These are phyloP conservation scores for Tripidium arundinaceum DNA, from an alignment of 202 grass and related monocot genomes.

Conservation along the genomic window DNA sequence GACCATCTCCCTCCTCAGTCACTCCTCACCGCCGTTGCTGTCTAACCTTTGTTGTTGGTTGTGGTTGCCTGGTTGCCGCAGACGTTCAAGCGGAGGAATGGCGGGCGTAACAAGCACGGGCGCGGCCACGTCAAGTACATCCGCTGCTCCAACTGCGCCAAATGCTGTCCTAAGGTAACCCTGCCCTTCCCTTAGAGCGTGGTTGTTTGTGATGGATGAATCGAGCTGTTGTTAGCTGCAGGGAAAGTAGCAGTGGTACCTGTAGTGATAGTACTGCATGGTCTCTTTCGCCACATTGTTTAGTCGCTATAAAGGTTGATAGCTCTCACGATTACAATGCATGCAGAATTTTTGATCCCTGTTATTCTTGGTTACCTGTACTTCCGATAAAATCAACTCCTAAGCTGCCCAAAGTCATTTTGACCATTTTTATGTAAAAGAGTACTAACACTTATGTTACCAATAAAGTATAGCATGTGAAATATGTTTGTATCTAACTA, in stretches of 20 bases:
- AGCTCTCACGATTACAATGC: no score
- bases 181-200: not conserved
- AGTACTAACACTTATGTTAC: no score
- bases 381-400: no score
- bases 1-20: not conserved
- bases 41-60: not conserved
- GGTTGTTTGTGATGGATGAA: not conserved
- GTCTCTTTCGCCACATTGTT: not conserved
- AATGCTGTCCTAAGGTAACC: conserved; percentile 70
- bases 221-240: not conserved
- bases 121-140: conserved; percentile 66
- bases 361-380: no score
- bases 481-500: no score
- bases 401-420: no score
- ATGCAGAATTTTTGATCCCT: no score
- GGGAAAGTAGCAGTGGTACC: not conserved
- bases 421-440: no score
- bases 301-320: not conserved
- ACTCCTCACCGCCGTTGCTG: not conserved
- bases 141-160: conserved; percentile 81
- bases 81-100: conserved; percentile 92
- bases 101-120: conserved; percentile 83
- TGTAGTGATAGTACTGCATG: not conserved
- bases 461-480: no score
- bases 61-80: conserved; percentile 6